These are phyloP conservation scores for Leishmania lainsoni DNA, from an alignment of 208 protist species.

Conservation along the genomic window DNA sequence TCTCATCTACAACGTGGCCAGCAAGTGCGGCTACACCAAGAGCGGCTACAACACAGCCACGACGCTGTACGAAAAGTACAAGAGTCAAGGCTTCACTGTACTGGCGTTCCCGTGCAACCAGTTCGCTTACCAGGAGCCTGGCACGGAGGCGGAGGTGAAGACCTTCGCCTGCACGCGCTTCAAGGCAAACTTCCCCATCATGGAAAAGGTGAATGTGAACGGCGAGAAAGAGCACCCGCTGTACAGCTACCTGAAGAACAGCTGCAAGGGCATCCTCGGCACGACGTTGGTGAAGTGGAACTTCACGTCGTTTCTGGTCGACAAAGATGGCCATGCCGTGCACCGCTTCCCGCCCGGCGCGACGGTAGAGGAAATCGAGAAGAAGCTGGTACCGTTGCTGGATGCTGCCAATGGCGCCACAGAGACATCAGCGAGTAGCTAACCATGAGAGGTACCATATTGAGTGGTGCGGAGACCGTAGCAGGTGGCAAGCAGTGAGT, in stretches of 20 bases:
- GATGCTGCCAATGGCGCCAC: background rate
- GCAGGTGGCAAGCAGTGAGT: background rate
- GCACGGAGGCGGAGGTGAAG: slow-evolving; percentile 75
- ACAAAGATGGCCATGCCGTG: slow-evolving; percentile 68
- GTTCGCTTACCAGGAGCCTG: slow-evolving; percentile 86
- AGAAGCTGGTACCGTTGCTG: slow-evolving; percentile 63
- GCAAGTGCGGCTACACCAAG: slow-evolving; percentile 90
- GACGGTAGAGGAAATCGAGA: slow-evolving; percentile 52
- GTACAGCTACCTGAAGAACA: slow-evolving; percentile 83
- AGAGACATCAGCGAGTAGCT: background rate
- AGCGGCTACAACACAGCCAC: slow-evolving; percentile 77
- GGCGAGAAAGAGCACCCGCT: slow-evolving; percentile 77
- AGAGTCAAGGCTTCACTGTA: slow-evolving; percentile 83
- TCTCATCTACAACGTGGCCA: slow-evolving; percentile 93
- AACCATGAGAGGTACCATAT: background rate
- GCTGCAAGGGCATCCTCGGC: slow-evolving; percentile 59
- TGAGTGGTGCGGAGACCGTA: background rate
- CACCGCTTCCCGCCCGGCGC: slow-evolving; percentile 75
- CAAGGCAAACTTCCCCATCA: slow-evolving; percentile 82
- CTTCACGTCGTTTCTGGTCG: slow-evolving; percentile 93
- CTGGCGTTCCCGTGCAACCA: slow-evolving; percentile 95
- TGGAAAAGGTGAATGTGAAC: slow-evolving; percentile 93
- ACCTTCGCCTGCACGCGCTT: slow-evolving; percentile 68
- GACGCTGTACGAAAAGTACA: slow-evolving; percentile 89
- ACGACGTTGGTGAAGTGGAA: slow-evolving; percentile 92